phyloP scores from a whole-genome alignment of 768 basidiomycete genomes.

The Tricholoma furcatifolium region DNA sequence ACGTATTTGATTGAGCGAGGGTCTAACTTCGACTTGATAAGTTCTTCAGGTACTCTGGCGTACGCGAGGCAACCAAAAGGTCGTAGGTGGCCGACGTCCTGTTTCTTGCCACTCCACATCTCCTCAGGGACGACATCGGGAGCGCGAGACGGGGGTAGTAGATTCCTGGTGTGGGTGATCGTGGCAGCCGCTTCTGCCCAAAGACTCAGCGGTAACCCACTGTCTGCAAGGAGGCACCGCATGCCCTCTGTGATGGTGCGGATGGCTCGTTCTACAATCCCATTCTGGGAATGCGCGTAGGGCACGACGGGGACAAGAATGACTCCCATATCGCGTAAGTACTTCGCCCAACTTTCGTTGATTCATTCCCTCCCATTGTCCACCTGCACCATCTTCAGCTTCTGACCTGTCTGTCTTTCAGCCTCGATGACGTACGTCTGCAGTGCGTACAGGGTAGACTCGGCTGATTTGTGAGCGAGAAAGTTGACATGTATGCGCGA shows the following conservation, averaged over 20 bases:
- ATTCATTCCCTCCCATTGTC: constrained; percentile 1
- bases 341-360: not conserved
- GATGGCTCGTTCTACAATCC: not conserved
- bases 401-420: not conserved
- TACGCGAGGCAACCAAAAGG: not conserved
- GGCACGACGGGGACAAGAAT: not conserved
- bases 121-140: not conserved
- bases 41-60: not conserved
- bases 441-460: not conserved
- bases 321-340: not conserved
- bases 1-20: too few species aligned
- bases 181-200: too few species aligned
- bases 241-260: not conserved
- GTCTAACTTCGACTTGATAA: constrained; percentile 1
- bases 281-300: not conserved
- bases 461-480: too few species aligned
- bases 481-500: too few species aligned
- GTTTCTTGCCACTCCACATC: not conserved
- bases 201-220: not conserved
- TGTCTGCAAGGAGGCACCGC: not conserved
- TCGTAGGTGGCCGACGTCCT: not conserved
- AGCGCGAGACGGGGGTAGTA: not conserved
- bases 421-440: not conserved
- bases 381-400: too few species aligned
- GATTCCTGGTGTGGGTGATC: not conserved